Conservation (phyloP, 768 basidiomycete species). For the Cystobasidium tubakii region DNA sequence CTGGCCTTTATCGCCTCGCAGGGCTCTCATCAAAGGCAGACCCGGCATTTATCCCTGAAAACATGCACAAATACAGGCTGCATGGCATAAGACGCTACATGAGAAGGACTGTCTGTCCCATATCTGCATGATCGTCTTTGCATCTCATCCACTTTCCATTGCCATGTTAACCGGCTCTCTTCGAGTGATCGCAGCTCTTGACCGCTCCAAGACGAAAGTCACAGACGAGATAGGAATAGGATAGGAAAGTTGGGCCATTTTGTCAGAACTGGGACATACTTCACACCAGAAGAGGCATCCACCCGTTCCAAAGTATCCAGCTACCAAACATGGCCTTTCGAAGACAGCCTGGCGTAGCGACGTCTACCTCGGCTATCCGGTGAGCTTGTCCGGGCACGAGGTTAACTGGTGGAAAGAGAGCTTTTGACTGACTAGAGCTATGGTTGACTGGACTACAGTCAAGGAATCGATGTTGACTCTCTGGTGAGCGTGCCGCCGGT, state of each 20-base stretch:
- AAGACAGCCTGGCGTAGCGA: constrained; percentile 21
- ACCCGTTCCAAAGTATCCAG: neutral
- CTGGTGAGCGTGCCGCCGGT: constrained; percentile 55
- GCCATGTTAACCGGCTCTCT: neutral
- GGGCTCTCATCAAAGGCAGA: neutral
- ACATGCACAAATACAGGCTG: no score
- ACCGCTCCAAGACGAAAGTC: neutral
- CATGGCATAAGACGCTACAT: no score
- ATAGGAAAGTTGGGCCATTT: no score
- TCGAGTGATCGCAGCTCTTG: neutral
- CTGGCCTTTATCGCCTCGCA: neutral
- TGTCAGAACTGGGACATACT: neutral
- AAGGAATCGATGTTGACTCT: constrained; percentile 57
- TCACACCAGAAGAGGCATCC: neutral
- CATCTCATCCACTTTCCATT: no score
- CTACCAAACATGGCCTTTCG: constrained; percentile 21
- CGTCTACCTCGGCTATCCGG: constrained; percentile 30
- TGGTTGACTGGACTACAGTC: neutral
- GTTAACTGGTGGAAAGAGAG: neutral
- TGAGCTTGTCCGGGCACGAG: neutral
- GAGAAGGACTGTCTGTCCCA: no score
- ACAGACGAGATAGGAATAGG: no score
- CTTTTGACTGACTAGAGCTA: no score
- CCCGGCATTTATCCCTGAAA: neutral
- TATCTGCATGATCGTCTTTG: no score